Percentiles rank a stretch among this genome's conserved stretches.
These are phyloP conservation scores for Leishmania lainsoni DNA, from an alignment of 208 protist species.

Conservation along the genomic window DNA sequence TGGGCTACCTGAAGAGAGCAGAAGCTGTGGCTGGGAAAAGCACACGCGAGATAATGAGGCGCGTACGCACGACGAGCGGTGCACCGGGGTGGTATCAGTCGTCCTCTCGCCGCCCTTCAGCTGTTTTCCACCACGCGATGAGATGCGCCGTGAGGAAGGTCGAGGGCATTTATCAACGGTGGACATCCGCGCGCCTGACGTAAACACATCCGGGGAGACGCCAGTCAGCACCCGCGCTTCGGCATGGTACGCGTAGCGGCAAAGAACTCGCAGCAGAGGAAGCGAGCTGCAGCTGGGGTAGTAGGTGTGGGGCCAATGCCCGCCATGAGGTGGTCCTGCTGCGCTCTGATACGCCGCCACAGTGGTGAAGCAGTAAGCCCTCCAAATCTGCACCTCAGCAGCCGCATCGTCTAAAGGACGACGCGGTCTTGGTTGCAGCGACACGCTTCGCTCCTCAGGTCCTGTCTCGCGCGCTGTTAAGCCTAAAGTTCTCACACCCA, in stretches of 20 bases:
- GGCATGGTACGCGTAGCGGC: conserved; percentile 26
- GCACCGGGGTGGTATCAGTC: not conserved
- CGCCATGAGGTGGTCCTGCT: not conserved
- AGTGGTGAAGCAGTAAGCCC: conserved; percentile 17
- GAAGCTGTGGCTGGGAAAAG: conserved; percentile 24
- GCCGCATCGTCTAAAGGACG: not conserved
- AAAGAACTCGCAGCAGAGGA: conserved; percentile 15
- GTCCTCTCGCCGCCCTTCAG: not conserved
- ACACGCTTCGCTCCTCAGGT: not conserved
- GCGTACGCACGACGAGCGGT: not conserved
- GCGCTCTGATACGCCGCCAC: not conserved
- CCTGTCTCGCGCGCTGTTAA: not conserved
- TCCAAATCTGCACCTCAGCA: conserved; percentile 18
- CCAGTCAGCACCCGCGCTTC: conserved; percentile 25
- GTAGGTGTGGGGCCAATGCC: not conserved
- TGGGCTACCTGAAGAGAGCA: not conserved
- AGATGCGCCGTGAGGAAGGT: not conserved
- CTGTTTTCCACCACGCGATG: too few species aligned
- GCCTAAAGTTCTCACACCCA: not conserved
- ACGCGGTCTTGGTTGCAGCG: not conserved
- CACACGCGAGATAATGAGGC: conserved; percentile 12
- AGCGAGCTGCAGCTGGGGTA: not conserved
- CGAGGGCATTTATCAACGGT: not conserved
- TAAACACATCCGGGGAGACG: not conserved
- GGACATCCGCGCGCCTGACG: not conserved